These are phyloP conservation scores for Carex sylvatica DNA, from an alignment of 202 grass and related monocot species.

Conservation along the genomic window DNA sequence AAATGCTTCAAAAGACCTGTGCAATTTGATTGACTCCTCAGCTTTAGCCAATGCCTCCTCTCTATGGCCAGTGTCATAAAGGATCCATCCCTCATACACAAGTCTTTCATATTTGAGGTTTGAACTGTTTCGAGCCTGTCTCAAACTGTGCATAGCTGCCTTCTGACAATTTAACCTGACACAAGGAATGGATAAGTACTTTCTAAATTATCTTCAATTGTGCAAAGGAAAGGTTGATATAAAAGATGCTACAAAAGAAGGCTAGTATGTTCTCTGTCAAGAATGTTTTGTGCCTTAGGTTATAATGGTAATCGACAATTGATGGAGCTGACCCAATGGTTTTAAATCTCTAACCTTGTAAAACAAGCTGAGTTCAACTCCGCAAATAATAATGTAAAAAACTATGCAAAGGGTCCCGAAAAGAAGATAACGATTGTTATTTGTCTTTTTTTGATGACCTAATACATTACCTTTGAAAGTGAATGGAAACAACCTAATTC, in stretches of 20 bases:
- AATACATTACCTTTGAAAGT: too few relatives aligned
- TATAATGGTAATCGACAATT: not conserved
- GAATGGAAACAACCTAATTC: too few relatives aligned
- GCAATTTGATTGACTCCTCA: conserved; percentile 65
- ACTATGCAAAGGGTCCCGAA: too few relatives aligned
- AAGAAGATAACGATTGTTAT: too few relatives aligned
- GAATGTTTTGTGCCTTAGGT: not conserved
- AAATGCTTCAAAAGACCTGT: conserved; percentile 94
- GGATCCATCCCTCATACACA: conserved; percentile 94
- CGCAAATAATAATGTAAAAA: too few relatives aligned
- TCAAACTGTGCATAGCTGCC: conserved; percentile 75
- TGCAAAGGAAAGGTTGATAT: not conserved
- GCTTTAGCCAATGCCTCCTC: conserved; percentile 85
- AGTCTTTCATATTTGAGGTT: conserved; percentile 66
- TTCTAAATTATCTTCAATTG: not conserved
- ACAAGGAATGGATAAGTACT: not conserved
- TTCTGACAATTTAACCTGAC: conserved; percentile 85
- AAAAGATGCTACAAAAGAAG: not conserved
- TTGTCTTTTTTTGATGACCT: too few relatives aligned
- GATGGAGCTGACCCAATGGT: not conserved
- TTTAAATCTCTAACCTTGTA: not conserved
- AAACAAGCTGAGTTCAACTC: too few relatives aligned
- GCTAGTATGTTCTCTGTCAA: not conserved
- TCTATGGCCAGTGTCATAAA: conserved; percentile 83
- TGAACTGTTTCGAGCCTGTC: conserved; percentile 68